phyloP scores from a whole-genome alignment of 2,329 filamentous ascomycete genomes.

The Passalora sequoiae region DNA sequence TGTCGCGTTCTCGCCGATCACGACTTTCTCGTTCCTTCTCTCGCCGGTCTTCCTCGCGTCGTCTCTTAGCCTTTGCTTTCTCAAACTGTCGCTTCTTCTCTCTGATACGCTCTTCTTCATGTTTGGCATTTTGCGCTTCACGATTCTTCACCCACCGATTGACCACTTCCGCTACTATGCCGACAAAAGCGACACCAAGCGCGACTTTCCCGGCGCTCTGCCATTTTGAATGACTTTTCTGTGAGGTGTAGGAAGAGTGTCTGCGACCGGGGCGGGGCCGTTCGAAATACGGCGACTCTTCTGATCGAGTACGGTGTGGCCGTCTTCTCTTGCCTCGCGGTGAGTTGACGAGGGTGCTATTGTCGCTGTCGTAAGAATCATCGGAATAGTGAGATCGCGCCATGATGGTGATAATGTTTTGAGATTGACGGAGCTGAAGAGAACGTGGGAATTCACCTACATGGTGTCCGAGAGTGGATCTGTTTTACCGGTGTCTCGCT shows the following conservation, averaged over 20 bases:
- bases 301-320: background rate
- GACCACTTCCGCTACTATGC: slow-evolving; percentile 9
- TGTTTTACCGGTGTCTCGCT: no score
- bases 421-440: no score
- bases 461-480: no score
- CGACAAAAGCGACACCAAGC: slow-evolving; percentile 10
- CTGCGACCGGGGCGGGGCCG: background rate
- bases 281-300: background rate
- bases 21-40: slow-evolving; percentile 9
- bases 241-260: slow-evolving; percentile 1
- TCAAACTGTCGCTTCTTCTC: slow-evolving; percentile 13
- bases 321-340: background rate
- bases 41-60: slow-evolving; percentile 13
- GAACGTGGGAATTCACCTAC: no score
- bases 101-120: slow-evolving; percentile 8
- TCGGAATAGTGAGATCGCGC: slow-evolving; percentile 5
- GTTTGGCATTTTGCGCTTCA: slow-evolving; percentile 11
- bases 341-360: slow-evolving; percentile 8
- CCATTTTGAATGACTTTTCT: slow-evolving; percentile 2
- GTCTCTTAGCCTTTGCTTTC: slow-evolving; percentile 12
- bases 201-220: slow-evolving; percentile 14
- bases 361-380: slow-evolving; percentile 11
- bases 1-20: slow-evolving; percentile 4
- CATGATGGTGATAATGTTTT: slow-evolving; percentile 2
- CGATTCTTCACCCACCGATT: slow-evolving; percentile 11